A percentile compares a stretch with the other conserved stretches of the same genome.
These are phyloP conservation scores for Lumnitzera littorea DNA, from an alignment of 345 rosid genomes.

Conservation along the genomic window DNA sequence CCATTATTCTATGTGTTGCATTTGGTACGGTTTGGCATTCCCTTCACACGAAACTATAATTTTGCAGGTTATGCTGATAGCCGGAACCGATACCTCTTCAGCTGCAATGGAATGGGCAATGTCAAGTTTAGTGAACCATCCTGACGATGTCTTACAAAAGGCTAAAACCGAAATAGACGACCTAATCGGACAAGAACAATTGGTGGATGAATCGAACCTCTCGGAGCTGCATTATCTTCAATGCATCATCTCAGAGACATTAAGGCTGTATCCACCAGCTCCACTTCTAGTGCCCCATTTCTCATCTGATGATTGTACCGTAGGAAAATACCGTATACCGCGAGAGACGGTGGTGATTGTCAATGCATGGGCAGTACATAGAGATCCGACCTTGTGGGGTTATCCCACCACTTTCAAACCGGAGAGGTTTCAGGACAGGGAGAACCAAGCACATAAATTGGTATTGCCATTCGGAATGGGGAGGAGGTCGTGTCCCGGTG, in stretches of 20 bases:
- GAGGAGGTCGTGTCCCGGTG: conserved; percentile 47
- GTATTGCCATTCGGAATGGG: conserved; percentile 43
- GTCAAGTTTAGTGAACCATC: conserved; percentile 32
- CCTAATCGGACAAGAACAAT: conserved; percentile 14
- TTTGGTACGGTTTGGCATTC: too few species aligned
- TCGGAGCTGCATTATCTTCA: conserved; percentile 30
- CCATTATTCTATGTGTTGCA: background rate
- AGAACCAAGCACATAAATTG: conserved; percentile 13
- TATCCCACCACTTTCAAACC: conserved; percentile 37
- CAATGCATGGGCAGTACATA: conserved; percentile 49
- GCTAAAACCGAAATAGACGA: conserved; percentile 27
- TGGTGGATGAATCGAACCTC: conserved; percentile 31
- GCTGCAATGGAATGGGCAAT: conserved; percentile 44
- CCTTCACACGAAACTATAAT: background rate
- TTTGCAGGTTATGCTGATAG: conserved; percentile 24
- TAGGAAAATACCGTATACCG: conserved; percentile 35
- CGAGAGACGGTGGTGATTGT: conserved; percentile 28
- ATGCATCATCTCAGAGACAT: conserved; percentile 29
- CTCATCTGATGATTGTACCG: conserved; percentile 28
- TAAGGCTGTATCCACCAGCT: conserved; percentile 30
- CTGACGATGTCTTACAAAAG: conserved; percentile 22
- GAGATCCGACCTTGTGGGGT: conserved; percentile 37
- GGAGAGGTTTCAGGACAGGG: conserved; percentile 32
- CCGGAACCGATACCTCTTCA: conserved; percentile 36
- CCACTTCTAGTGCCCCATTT: conserved; percentile 32